These are phyloP conservation scores for Rhizomucor pusillus DNA, from an alignment of 371 early-diverging fungal species.

Conservation along the genomic window DNA sequence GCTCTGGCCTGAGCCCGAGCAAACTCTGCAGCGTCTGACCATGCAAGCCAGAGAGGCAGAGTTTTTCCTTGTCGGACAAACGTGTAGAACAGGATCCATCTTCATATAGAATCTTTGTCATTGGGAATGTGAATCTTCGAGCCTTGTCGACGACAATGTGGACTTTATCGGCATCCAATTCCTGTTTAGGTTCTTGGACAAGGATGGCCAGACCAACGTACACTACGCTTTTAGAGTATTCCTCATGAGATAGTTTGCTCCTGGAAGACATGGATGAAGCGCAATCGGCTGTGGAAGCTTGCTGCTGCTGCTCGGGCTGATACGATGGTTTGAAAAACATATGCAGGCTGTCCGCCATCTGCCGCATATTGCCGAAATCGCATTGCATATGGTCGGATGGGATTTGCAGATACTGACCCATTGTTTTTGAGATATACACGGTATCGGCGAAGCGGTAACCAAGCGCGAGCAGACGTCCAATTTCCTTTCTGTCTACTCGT, in stretches of 20 bases:
- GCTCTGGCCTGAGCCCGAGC: not conserved
- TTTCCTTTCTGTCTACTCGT: conserved; percentile 19
- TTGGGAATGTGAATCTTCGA: conserved; percentile 30
- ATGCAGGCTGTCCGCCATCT: conserved; percentile 14
- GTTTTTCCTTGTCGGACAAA: conserved; percentile 19
- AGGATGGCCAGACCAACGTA: conserved; percentile 33
- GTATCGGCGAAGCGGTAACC: conserved; percentile 46
- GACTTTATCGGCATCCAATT: conserved; percentile 7
- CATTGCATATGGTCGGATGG: conserved; percentile 35
- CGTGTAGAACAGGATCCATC: conserved; percentile 8
- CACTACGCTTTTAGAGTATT: conserved; percentile 9
- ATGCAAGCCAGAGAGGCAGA: conserved; percentile 15
- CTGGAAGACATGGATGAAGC: not conserved
- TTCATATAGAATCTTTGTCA: conserved; percentile 27
- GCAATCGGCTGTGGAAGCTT: not conserved
- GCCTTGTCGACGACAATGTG: conserved; percentile 30
- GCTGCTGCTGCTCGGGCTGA: not conserved
- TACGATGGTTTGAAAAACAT: not conserved
- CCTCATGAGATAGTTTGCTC: not conserved
- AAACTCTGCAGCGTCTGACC: conserved; percentile 19
- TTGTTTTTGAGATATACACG: conserved; percentile 34
- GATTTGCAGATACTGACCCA: conserved; percentile 32
- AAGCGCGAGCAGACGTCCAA: conserved; percentile 22
- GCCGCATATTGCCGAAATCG: conserved; percentile 36
- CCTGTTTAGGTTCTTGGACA: conserved; percentile 23